These are phyloP conservation scores for Neocatenulostroma microsporum DNA, from an alignment of 2,329 filamentous ascomycete species.

Conservation along the genomic window DNA sequence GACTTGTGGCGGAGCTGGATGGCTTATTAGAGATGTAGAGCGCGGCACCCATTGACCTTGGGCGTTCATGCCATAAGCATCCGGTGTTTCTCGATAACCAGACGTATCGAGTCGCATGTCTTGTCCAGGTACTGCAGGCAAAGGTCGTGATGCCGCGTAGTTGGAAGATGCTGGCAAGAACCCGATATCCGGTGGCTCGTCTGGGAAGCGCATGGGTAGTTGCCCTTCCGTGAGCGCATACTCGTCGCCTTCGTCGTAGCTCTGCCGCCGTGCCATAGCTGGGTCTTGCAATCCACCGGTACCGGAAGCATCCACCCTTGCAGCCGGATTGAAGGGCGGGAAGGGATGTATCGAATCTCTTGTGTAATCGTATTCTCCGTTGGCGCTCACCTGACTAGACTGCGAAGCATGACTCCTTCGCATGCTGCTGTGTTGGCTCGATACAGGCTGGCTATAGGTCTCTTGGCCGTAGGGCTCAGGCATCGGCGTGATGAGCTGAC, in stretches of 20 bases:
- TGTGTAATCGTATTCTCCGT: conserved; percentile 36
- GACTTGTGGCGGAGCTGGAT: conserved; percentile 70
- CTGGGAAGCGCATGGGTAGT: conserved; percentile 29
- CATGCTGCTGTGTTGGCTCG: conserved; percentile 39
- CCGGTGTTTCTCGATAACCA: conserved; percentile 17
- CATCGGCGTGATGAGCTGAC: conserved; percentile 26
- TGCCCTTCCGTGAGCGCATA: conserved; percentile 39
- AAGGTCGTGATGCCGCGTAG: conserved; percentile 40
- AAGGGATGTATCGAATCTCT: conserved; percentile 51
- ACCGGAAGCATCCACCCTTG: conserved; percentile 75
- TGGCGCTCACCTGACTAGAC: conserved; percentile 29
- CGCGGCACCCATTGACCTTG: conserved; percentile 48
- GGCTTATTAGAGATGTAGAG: conserved; percentile 75
- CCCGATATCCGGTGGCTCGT: conserved; percentile 79
- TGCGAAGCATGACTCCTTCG: conserved; percentile 37
- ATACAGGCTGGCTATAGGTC: conserved; percentile 32
- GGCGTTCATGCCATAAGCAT: conserved; percentile 19
- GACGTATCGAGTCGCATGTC: conserved; percentile 28
- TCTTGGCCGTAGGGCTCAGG: conserved; percentile 23
- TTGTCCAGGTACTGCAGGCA: conserved; percentile 56
- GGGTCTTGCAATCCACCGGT: conserved; percentile 85
- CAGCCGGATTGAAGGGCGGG: conserved; percentile 49
- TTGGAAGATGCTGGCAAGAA: conserved; percentile 74
- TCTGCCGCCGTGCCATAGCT: conserved; percentile 58
- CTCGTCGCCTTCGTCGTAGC: conserved; percentile 92